phyloP scores from a whole-genome alignment of 2,329 filamentous ascomycete genomes.

The Xylaria hypoxylon region DNA sequence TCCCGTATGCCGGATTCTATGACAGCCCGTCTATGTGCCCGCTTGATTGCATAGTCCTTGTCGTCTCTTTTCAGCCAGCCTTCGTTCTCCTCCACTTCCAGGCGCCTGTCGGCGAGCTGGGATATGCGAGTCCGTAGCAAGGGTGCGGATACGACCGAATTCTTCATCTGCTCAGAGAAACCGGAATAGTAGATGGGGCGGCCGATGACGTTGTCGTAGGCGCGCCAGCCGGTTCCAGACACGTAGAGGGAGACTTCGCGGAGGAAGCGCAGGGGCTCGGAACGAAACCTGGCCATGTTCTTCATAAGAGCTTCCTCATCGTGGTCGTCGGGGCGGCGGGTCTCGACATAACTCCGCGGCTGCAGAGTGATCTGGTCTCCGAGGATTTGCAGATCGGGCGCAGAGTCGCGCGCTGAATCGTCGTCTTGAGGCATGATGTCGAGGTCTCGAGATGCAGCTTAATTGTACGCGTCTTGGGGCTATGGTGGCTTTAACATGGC shows the following conservation, averaged over 20 bases:
- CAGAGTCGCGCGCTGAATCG: slow-evolving; percentile 62
- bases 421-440: slow-evolving; percentile 55
- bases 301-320: slow-evolving; percentile 80
- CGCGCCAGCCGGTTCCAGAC: slow-evolving; percentile 93
- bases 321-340: slow-evolving; percentile 62
- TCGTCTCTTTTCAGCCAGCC: slow-evolving; percentile 72
- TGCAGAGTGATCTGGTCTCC: slow-evolving; percentile 80
- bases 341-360: slow-evolving; percentile 74
- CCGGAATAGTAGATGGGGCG: slow-evolving; percentile 94
- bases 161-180: slow-evolving; percentile 91
- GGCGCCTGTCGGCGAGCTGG: slow-evolving; percentile 79
- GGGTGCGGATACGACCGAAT: slow-evolving; percentile 77
- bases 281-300: slow-evolving; percentile 87
- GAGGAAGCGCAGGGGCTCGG: slow-evolving; percentile 79
- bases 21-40: slow-evolving; percentile 67
- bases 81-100: slow-evolving; percentile 81
- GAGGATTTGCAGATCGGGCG: slow-evolving; percentile 82
- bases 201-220: slow-evolving; percentile 89
- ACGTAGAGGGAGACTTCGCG: slow-evolving; percentile 94
- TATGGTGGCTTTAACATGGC: slow-evolving; percentile 36
- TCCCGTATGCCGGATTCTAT: slow-evolving; percentile 81
- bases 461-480: slow-evolving; percentile 20
- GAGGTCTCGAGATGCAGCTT: slow-evolving; percentile 11
- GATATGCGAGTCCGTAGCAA: slow-evolving; percentile 80
- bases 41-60: slow-evolving; percentile 64